These are phyloP conservation scores for Nannizziopsis arthrosporioides DNA, from an alignment of 2,329 filamentous ascomycete species.

Conservation along the genomic window DNA sequence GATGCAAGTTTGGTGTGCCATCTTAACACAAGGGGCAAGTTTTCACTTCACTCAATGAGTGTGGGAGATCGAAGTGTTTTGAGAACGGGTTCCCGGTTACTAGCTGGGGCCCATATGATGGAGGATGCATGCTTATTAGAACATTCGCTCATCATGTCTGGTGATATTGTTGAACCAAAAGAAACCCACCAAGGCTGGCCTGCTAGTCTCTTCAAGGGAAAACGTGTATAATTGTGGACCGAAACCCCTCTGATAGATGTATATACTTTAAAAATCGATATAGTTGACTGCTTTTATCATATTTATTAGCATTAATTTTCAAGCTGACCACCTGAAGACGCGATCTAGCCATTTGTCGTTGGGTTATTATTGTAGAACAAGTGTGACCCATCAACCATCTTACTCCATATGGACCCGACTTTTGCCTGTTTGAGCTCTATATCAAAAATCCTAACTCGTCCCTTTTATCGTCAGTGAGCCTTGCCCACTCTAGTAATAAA, in stretches of 20 bases:
- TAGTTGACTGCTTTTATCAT: too few species aligned
- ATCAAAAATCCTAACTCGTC: conserved; percentile 36
- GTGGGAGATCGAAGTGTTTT: conserved; percentile 3
- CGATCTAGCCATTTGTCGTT: too few species aligned
- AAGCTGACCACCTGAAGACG: too few species aligned
- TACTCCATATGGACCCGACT: too few species aligned
- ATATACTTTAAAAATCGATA: too few species aligned
- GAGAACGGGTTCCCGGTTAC: background rate
- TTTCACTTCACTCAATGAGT: background rate
- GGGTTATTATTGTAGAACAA: too few species aligned
- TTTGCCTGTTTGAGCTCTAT: too few species aligned
- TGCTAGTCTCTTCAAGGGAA: background rate
- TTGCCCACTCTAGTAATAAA: conserved; percentile 63
- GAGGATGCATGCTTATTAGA: conserved; percentile 4
- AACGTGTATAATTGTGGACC: background rate
- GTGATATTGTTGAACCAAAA: background rate
- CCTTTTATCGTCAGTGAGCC: conserved; percentile 52
- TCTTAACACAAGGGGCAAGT: conserved; percentile 3
- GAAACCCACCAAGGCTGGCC: conserved; percentile 2
- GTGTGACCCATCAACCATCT: too few species aligned
- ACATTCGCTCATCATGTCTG: conserved; percentile 1
- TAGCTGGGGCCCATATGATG: background rate
- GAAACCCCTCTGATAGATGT: too few species aligned
- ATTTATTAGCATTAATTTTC: too few species aligned
- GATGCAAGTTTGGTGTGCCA: conserved; percentile 6